Evolutionary conservation across 306 rosid genomes (phyloP).

Genomic region (Hippophae gyantsensis): DNA sequence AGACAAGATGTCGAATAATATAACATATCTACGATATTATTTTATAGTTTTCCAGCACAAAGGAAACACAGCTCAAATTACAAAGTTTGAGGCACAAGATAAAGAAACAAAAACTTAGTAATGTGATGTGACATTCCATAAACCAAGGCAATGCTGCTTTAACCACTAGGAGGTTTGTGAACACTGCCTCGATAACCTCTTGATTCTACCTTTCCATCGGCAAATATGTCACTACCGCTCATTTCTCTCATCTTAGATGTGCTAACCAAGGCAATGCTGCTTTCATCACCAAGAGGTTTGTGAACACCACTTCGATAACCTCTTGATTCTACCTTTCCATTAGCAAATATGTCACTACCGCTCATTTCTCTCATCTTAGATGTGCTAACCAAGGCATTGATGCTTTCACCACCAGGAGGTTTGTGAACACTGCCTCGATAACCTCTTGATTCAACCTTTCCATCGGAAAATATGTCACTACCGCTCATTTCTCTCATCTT

Average conservation of each 20-base stretch:
- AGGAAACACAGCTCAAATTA: conserved; percentile 5
- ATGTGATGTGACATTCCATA: not conserved
- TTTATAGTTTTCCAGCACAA: not conserved
- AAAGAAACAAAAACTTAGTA: not conserved
- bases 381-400: conserved; percentile 46
- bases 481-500: conserved; percentile 91
- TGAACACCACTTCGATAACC: conserved; percentile 73
- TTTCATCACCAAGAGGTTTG: conserved; percentile 85
- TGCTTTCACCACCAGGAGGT: conserved; percentile 96
- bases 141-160: conserved; percentile 72
- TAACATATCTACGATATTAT: not conserved
- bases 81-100: not conserved
- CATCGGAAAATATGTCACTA: conserved; percentile 82
- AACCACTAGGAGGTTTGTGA: conserved; percentile 88
- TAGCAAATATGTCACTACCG: conserved; percentile 61
- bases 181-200: conserved; percentile 71
- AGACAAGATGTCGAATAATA: no score
- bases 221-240: conserved; percentile 49
- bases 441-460: conserved; percentile 59
- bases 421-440: conserved; percentile 64
- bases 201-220: conserved; percentile 61
- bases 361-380: conserved; percentile 40
- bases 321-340: conserved; percentile 61
- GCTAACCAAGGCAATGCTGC: conserved; percentile 62
- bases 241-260: conserved; percentile 44